Evolutionary conservation across 768 basidiomycete species (phyloP), one percentile per base, ranked within the genome.

Genomic region (Epithele typhae): DNA sequence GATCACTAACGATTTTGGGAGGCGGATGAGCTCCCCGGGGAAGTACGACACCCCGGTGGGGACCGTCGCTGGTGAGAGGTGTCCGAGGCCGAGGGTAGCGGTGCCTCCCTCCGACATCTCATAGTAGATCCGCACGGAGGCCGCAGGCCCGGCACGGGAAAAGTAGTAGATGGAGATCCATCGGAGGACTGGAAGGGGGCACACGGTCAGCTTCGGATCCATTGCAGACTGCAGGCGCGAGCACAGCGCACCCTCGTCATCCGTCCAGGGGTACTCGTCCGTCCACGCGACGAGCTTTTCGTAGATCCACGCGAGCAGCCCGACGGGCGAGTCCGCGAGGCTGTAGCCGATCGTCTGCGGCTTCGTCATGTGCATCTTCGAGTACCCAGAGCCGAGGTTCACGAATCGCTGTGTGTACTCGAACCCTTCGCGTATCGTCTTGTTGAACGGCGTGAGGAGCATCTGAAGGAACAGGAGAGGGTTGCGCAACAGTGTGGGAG

Each of bases 251-350:
- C 81, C 67, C 65, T 81, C 77, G 25, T 82, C 79, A 33, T 78
- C 76, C 14, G 68, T 66, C 80, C 80, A 82, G 0, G 69, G 69
- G 59, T 82, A 81, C 3, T 57, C 54, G 54, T 82, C 80, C 0
- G 67, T 54, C 67, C 65, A 67, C 3, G 21, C 33, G 5, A 63
- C 54, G 17, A 58, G 55, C 51, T 68, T 66, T 51, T 68, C 65
- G 46, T 68, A 68, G 21, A 68, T 63, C 68, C 67, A 69, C 3
- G 66, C 64, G 15, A 69, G 58, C 6, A 69, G 53, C 0, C 77
- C 81, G 5, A 69, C 69, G 11, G 81, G 82, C 17, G 79, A 81
- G 52, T 83, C 81, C 1, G 76, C 64, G 4, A 83, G 63, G 17
- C 65, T 53, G 52, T 82, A 82, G 0, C 77, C 79, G 7, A 69